Base-by-base conservation (phyloP, 2,329 filamentous ascomycete species). In the Xylariaceae sp. region DNA sequence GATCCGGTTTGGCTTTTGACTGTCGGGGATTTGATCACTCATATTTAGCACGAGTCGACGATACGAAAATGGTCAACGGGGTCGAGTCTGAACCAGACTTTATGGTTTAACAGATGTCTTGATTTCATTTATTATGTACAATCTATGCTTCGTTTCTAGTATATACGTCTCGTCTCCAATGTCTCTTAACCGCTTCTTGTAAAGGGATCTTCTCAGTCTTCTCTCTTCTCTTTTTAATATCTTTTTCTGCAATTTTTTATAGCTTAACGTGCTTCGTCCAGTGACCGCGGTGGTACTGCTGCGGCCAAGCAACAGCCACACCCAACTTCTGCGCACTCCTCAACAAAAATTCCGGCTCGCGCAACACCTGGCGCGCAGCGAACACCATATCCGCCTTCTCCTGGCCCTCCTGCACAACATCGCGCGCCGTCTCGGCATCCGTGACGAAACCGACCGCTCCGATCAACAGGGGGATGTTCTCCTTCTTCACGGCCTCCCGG, bases 341-440 rank as follows among this genome's bases (percentile, higher is more conserved):
- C 74, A 90, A 84, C 7, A 91, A 88, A 70, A 92, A 85, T 59
- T 89, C 86, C 0, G 92, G 89, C 70, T 96, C 90, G 72, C 90
- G 85, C 75, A 95, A 80, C 74, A 94, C 94, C 69, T 88, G 87
- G 58, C 90, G 80, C 0, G 84, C 92, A 1, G 88, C 80, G 15
- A 93, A 79, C 0, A 88, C 85, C n/a, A 92, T 73, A 70, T 97
- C 92, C 1, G 82, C 83, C 70, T 78, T 75, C 13, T 79, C 76
- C 1, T 69, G 70, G 13, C 72, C 75, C 57, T 77, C 75, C 69
- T 85, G 88, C 60, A 76, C 83, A 64, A 79, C 75, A 0, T 74
- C 73, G 57, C 85, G 81, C 4, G 90, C 91, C 72, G 88, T 81
- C 67, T 86, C 82, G 1, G 86, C 88, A 35, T 82, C 82, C 44